These are phyloP conservation scores for Crithidia mellificae DNA, from an alignment of 208 protist species.

Conservation along the genomic window DNA sequence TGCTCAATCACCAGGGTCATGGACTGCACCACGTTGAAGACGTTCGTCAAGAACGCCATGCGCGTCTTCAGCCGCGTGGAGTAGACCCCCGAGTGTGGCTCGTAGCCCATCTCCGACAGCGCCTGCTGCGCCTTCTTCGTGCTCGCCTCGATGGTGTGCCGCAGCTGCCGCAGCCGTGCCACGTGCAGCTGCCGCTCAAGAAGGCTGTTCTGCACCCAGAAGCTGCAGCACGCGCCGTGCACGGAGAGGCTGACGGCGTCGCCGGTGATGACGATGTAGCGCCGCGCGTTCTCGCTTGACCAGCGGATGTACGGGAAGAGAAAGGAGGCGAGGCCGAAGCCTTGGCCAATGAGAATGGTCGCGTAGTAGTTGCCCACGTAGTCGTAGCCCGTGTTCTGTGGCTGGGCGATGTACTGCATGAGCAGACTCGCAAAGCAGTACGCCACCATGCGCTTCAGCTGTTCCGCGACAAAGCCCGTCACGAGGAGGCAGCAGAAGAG, in stretches of 20 bases:
- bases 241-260: constrained; percentile 82
- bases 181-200: constrained; percentile 78
- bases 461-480: constrained; percentile 69
- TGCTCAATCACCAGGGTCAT: constrained; percentile 80
- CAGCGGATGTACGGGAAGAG: constrained; percentile 84
- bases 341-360: constrained; percentile 73
- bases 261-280: constrained; percentile 66
- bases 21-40: constrained; percentile 66
- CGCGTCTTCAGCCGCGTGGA: constrained; percentile 60
- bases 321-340: constrained; percentile 73
- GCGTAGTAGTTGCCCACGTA: constrained; percentile 78
- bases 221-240: constrained; percentile 72
- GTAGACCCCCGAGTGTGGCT: constrained; percentile 77
- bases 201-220: constrained; percentile 67
- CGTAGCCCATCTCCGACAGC: constrained; percentile 76
- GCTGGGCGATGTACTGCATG: constrained; percentile 73
- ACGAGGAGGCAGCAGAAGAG: constrained; percentile 65
- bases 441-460: constrained; percentile 71
- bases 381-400: constrained; percentile 43
- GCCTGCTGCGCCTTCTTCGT: constrained; percentile 43
- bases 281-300: constrained; percentile 76
- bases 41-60: constrained; percentile 55
- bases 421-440: constrained; percentile 67
- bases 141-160: constrained; percentile 53
- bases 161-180: constrained; percentile 74